Evolutionary conservation across 78 protist genomes (phyloP).

Genomic region (Dictyostelium citrinum): DNA sequence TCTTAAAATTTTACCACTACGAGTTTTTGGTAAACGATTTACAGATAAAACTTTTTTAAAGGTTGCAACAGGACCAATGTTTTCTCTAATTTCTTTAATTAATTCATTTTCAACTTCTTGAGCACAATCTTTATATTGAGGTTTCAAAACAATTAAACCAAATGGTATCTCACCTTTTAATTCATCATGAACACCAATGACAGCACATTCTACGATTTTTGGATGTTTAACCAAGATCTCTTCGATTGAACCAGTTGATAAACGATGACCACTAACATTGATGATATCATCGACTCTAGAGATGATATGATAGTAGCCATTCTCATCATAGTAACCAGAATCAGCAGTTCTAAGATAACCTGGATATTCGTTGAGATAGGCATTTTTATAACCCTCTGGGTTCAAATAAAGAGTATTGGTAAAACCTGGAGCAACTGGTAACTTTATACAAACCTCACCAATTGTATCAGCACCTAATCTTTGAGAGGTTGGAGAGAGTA

Average conservation of each 20-base stretch:
- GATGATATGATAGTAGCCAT: slow-evolving; percentile 80
- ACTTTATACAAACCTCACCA: slow-evolving; percentile 70
- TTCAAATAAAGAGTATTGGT: slow-evolving; percentile 52
- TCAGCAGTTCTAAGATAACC: slow-evolving; percentile 88
- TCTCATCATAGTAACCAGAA: slow-evolving; percentile 69
- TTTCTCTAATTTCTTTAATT: slow-evolving; percentile 35
- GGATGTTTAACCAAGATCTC: slow-evolving; percentile 43
- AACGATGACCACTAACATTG: slow-evolving; percentile 92
- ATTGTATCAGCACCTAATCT: background rate
- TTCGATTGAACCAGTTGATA: slow-evolving; percentile 88
- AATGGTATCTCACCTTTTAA: slow-evolving; percentile 90
- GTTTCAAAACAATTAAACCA: slow-evolving; percentile 82
- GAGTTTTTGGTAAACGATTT: slow-evolving; percentile 84
- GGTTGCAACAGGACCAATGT: slow-evolving; percentile 74
- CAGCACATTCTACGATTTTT: slow-evolving; percentile 84
- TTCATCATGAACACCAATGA: slow-evolving; percentile 86
- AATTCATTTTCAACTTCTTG: slow-evolving; percentile 22
- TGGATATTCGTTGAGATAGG: slow-evolving; percentile 36
- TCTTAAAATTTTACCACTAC: slow-evolving; percentile 88
- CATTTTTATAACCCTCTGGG: slow-evolving; percentile 41
- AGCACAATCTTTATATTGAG: background rate
- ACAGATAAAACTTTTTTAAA: slow-evolving; percentile 73
- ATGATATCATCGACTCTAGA: slow-evolving; percentile 93
- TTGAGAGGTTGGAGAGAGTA: background rate
- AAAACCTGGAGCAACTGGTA: slow-evolving; percentile 90